Base-by-base conservation (phyloP, 169 alveolate species). In the Sarcocystis neurona region DNA sequence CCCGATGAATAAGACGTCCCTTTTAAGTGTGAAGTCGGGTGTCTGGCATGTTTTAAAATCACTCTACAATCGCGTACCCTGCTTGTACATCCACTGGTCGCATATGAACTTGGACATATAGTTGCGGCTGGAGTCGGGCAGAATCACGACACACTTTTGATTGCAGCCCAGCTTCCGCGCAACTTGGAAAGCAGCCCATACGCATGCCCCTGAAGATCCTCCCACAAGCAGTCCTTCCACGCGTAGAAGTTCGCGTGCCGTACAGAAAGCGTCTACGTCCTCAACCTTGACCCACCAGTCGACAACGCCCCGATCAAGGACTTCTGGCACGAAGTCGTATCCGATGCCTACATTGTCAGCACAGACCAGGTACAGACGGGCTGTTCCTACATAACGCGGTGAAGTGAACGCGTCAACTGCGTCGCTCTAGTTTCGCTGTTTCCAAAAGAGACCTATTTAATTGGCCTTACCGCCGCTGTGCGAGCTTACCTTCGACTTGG, bases 331-430 rank as follows among this genome's bases (percentile, higher is more conserved):
- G 94, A 96, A 97, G 88, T 96, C 98, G 89, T 97, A 96, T 20
- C 99, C 99, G 56, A 96, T 95, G 53, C 99, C 99, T 92, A 96
- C 98, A 37, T n/a, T n/a, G n/a, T n/a, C n/a, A n/a, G n/a, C n/a
- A n/a, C n/a, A n/a, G n/a, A n/a, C n/a, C n/a, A n/a, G n/a, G n/a
- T n/a, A n/a, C n/a, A n/a, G n/a, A n/a, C n/a, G n/a, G n/a, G n/a
- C n/a, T n/a, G n/a, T n/a, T n/a, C n/a, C n/a, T n/a, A n/a, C n/a
- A n/a, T n/a, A n/a, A n/a, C n/a, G n/a, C n/a, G n/a, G n/a, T n/a
- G n/a, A n/a, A n/a, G n/a, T n/a, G n/a, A n/a, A n/a, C n/a, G n/a
- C n/a, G n/a, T n/a, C n/a, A n/a, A n/a, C n/a, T 53, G 63, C 20
- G 63, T 20, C 20, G 10, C n/a, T 53, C 20, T 20, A 20, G 10